Base-by-base conservation (phyloP, 352 stramenopile genomes). In the Phytophthora melonis region DNA sequence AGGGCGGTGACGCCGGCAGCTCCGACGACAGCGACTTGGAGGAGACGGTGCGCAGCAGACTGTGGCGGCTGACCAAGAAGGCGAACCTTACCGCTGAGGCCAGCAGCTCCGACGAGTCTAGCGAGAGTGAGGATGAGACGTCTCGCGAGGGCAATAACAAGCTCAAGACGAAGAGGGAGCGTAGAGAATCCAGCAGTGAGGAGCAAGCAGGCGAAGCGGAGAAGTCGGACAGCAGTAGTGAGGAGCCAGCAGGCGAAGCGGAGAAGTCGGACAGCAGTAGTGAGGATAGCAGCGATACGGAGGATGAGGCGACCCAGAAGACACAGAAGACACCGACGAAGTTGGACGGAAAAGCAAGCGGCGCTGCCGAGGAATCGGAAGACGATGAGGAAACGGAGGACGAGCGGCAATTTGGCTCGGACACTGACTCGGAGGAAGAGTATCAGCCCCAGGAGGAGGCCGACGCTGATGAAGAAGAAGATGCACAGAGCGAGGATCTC, bases 351-450 rank as follows among this genome's bases (percentile, higher is more conserved):
- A 39, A 68, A 43, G 52, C 23, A 27, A 27, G 58, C 18, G 58
- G 58, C 36, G 25, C 16, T 57, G 62, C 58, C 39, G 41, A 11
- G 18, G 60, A 66, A 23, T 50, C 30, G n/a, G 32, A 58, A 25
- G 53, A 19, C 41, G 55, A 67, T 41, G 41, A 13, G 10, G 59
- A 66, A 21, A 53, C 45, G n/a, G 30, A 41, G 32, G 50, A 3
- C 14, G 39, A 65, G 5, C 56, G 63, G n/a, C 18, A 21, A 53
- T 9, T 5, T 55, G 45, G 27, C 19, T 41, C 25, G 23, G 68
- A 74, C 6, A 76, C 72, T 13, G 62, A 79, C 47, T 59, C 43
- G 3, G 68, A 76, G 4, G 53, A 68, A 18, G 36, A 58, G n/a
- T 79, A 63, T 58, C 30, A 58, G 16, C 32, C 57, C 16, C 16